Base-by-base conservation (phyloP, 768 basidiomycete genomes). In the Neoboletus brunneissimus region DNA sequence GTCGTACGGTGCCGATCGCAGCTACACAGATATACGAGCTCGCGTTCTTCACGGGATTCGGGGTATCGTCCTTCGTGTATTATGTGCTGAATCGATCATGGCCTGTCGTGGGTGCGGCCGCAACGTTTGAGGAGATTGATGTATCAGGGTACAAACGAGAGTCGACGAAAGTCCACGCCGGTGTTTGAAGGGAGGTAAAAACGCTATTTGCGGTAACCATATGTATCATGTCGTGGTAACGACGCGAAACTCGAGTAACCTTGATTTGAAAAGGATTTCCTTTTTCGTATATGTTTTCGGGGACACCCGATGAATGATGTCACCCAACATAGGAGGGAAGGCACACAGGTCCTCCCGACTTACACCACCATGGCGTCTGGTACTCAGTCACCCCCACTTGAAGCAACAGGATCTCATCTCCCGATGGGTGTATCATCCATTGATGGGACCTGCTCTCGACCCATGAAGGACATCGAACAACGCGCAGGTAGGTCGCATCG, bases 41-140 rank as follows among this genome's bases (percentile, higher is more conserved):
- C 76, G 84, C 88, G 13, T 94, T 91, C 79, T 88, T 92, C 73
- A 87, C 87, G n/a, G 91, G 91, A 29, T 88, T 91, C 61, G 83
- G 82, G 31, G 79, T 86, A 42, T 88, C 89, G 2, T 76, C 81
- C 10, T 48, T 88, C 56, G 66, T 87, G 43, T 94, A 93, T 71
- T 81, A 75, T 64, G 29, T 71, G 41, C 76, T 87, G 44, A 88
- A 85, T 72, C 63, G 70, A 51, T n/a, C 79, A 22, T 89, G 80
- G 72, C 88, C 90, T 3, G 79, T 82, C 3, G 76, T 75, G 11
- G 86, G 85, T 22, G 68, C 73, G 29, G 29, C 29, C 29, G 29
- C 29, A 9, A 9, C 29, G 9, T 29, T 29, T 64, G 66, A 79
- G 52, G 85, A 88, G 68, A 61, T 82, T 9, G 87, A 89, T 59